These are phyloP conservation scores for Fusarium robinianum DNA, from an alignment of 2,329 filamentous ascomycete species.

Conservation along the genomic window DNA sequence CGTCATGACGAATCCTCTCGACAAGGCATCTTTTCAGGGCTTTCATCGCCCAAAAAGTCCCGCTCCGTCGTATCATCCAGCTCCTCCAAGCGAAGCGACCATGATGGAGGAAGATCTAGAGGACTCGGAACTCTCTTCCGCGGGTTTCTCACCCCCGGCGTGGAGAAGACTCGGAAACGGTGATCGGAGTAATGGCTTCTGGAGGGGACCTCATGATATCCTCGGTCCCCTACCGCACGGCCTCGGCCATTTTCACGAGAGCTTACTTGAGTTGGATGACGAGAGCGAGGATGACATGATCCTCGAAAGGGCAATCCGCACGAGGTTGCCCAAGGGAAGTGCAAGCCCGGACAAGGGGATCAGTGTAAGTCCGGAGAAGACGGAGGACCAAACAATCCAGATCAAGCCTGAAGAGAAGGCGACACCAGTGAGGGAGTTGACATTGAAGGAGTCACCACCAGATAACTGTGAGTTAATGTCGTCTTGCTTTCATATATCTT, in stretches of 20 bases:
- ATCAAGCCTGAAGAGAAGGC: constrained; percentile 36
- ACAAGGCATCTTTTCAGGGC: constrained; percentile 58
- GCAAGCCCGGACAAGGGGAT: constrained; percentile 58
- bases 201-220: constrained; percentile 59
- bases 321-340: constrained; percentile 59
- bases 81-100: constrained; percentile 42
- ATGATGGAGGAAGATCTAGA: constrained; percentile 45
- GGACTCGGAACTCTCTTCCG: constrained; percentile 54
- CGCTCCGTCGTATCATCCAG: constrained; percentile 41
- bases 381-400: constrained; percentile 47
- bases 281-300: constrained; percentile 48
- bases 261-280: constrained; percentile 32
- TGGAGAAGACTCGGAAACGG: constrained; percentile 66
- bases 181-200: constrained; percentile 62
- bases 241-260: constrained; percentile 39
- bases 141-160: constrained; percentile 63
- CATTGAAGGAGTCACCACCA: constrained; percentile 36
- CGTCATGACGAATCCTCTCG: constrained; percentile 43
- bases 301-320: constrained; percentile 57
- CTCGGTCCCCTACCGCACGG: constrained; percentile 50
- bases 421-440: constrained; percentile 32
- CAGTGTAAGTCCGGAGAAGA: constrained; percentile 52
- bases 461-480: constrained; percentile 57
- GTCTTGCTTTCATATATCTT: too few species aligned
- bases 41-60: constrained; percentile 56